Conservation (phyloP, 192 early-diverging fungal genomes). For the Thamnidium elegans region DNA sequence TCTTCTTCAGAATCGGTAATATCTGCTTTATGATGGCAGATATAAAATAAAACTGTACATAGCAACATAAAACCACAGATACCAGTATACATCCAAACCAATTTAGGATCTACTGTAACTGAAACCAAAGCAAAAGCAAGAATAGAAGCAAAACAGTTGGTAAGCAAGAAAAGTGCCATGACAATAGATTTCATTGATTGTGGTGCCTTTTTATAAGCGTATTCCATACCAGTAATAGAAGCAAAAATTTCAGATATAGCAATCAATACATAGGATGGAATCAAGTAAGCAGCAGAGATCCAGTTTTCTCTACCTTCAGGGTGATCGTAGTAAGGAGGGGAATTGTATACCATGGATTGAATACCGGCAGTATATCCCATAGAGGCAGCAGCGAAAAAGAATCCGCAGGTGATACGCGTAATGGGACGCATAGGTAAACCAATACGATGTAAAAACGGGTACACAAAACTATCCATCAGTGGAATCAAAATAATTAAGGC, state of each 20-base stretch:
- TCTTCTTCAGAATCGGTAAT: constrained; percentile 34
- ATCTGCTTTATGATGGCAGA: constrained; percentile 56
- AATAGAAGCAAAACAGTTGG: constrained; percentile 51
- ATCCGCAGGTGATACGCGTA: constrained; percentile 65
- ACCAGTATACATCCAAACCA: constrained; percentile 62
- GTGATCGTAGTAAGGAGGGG: constrained; percentile 55
- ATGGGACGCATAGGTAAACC: constrained; percentile 58
- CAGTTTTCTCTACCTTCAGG: constrained; percentile 43
- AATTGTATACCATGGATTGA: constrained; percentile 61
- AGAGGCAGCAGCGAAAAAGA: constrained; percentile 54
- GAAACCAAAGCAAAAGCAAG: constrained; percentile 59
- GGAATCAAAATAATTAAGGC: constrained; percentile 70
- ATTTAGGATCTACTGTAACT: constrained; percentile 55
- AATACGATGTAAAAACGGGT: constrained; percentile 54
- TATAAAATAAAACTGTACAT: constrained; percentile 45
- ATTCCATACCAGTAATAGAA: constrained; percentile 66
- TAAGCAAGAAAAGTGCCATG: constrained; percentile 65
- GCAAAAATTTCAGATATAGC: constrained; percentile 70
- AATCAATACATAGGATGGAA: constrained; percentile 60
- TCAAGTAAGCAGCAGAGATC: constrained; percentile 56
- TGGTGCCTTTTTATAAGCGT: constrained; percentile 65
- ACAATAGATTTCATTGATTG: constrained; percentile 65
- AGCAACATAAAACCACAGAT: constrained; percentile 30
- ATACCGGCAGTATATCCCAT: constrained; percentile 64
- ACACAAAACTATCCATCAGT: constrained; percentile 64